A percentile compares a stretch with the other conserved stretches of the same genome.
Conservation (phyloP, 441 rosid species). For the Croton laevigatus region DNA sequence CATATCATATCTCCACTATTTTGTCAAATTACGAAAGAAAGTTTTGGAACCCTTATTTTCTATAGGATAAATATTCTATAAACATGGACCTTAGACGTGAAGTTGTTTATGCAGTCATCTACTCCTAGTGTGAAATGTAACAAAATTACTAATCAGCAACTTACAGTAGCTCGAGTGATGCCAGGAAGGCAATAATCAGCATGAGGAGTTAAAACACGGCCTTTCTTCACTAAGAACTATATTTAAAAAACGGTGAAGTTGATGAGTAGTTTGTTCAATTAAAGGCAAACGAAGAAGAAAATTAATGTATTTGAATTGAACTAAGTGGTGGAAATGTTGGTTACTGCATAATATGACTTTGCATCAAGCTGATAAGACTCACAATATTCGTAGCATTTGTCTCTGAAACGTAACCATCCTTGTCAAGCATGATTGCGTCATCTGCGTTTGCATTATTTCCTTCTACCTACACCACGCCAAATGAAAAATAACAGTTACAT, state of each 20-base stretch:
- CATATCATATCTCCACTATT: slow-evolving; percentile 8
- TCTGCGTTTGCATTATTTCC: slow-evolving; percentile 75
- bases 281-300: slow-evolving; percentile 8
- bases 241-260: slow-evolving; percentile 11
- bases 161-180: slow-evolving; percentile 80
- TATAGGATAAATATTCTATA: not conserved
- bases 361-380: slow-evolving; percentile 27
- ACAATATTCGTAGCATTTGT: slow-evolving; percentile 94
- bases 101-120: not conserved
- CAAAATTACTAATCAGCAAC: slow-evolving; percentile 17
- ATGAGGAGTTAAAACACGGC: slow-evolving; percentile 79
- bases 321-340: not conserved
- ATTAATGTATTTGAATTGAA: not conserved
- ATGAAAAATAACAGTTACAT: slow-evolving; percentile 9
- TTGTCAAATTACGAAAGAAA: not conserved
- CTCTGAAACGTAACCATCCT: slow-evolving; percentile 86
- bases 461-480: slow-evolving; percentile 53
- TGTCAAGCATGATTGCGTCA: slow-evolving; percentile 95
- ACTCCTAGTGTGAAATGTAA: not conserved
- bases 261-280: slow-evolving; percentile 9
- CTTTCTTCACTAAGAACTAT: slow-evolving; percentile 88
- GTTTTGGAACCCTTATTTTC: not conserved
- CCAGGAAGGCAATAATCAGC: slow-evolving; percentile 98
- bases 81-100: not conserved
- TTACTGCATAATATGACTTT: no score